Evolutionary conservation across 352 stramenopile genomes (phyloP).

Genomic region (Phytophthora palmivora): DNA sequence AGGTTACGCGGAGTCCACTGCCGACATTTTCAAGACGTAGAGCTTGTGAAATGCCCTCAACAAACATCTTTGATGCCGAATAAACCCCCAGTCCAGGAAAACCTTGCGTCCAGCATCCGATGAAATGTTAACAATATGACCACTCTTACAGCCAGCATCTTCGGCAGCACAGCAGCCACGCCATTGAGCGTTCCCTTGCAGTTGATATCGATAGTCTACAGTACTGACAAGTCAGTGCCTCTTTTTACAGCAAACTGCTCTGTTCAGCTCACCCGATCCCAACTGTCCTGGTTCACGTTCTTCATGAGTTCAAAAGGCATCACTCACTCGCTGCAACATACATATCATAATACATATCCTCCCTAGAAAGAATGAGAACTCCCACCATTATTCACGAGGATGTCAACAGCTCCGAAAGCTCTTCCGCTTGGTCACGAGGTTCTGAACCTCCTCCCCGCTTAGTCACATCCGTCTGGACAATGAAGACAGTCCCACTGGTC

Average conservation of each 20-base stretch:
- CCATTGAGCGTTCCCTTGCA: slow-evolving; percentile 93
- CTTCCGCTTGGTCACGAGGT: slow-evolving; percentile 65
- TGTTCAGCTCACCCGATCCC: slow-evolving; percentile 59
- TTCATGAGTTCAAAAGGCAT: slow-evolving; percentile 94
- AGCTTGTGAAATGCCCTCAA: slow-evolving; percentile 90
- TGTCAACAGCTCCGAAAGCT: slow-evolving; percentile 81
- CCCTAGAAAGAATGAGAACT: not conserved
- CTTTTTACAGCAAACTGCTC: not conserved
- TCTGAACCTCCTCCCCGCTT: slow-evolving; percentile 70
- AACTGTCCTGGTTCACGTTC: slow-evolving; percentile 92
- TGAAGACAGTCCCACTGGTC: slow-evolving; percentile 39
- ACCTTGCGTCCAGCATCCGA: slow-evolving; percentile 84
- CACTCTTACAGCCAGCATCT: slow-evolving; percentile 78
- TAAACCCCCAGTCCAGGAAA: slow-evolving; percentile 90
- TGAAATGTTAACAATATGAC: slow-evolving; percentile 91
- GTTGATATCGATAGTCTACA: slow-evolving; percentile 93
- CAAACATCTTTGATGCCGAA: slow-evolving; percentile 92
- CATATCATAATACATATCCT: not conserved
- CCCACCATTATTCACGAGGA: slow-evolving; percentile 91
- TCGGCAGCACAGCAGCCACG: slow-evolving; percentile 73
- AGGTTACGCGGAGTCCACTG: slow-evolving; percentile 89
- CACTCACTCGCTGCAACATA: slow-evolving; percentile 77
- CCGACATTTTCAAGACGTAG: slow-evolving; percentile 88
- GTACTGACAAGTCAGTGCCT: slow-evolving; percentile 5
- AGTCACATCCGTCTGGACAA: slow-evolving; percentile 72